Evolutionary conservation across 306 rosid species (phyloP).

Genomic region (Geum urbanum): DNA sequence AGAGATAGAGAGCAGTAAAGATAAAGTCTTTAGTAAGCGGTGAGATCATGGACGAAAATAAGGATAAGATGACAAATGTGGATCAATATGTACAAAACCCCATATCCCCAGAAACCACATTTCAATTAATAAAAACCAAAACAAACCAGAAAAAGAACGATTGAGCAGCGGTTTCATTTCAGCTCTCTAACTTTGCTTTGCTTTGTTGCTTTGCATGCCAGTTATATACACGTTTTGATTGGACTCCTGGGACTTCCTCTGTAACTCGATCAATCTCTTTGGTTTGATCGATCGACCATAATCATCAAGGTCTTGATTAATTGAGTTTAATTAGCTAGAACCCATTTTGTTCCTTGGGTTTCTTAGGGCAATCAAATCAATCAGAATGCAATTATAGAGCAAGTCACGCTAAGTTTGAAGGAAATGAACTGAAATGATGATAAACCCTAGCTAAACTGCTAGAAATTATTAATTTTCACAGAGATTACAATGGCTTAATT

Average conservation of each 20-base stretch:
- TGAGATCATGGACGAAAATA: constrained; percentile 31
- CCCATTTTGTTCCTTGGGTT: no score
- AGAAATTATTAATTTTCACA: background rate
- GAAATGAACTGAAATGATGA: background rate
- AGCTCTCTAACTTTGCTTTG: background rate
- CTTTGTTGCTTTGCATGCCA: constrained; percentile 7
- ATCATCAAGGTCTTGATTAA: background rate
- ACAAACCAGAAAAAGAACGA: background rate
- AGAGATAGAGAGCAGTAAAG: constrained; percentile 6
- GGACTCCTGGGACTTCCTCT: background rate
- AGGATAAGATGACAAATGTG: constrained; percentile 46
- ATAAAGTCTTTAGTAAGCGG: constrained; percentile 17
- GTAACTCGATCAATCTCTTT: background rate
- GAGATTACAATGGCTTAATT: background rate
- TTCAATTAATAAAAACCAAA: constrained; percentile 1
- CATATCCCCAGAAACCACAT: constrained; percentile 24
- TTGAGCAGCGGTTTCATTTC: background rate
- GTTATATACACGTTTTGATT: constrained; percentile 4
- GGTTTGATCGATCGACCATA: background rate
- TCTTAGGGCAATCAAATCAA: background rate
- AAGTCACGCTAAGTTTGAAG: background rate
- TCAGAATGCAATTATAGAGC: background rate
- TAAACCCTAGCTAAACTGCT: background rate
- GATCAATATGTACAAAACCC: constrained; percentile 11
- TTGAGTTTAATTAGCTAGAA: background rate